Percentiles rank a stretch among this genome's conserved stretches.
phyloP scores from a whole-genome alignment of 2,329 filamentous ascomycete species.

The Xylaria sp. region DNA sequence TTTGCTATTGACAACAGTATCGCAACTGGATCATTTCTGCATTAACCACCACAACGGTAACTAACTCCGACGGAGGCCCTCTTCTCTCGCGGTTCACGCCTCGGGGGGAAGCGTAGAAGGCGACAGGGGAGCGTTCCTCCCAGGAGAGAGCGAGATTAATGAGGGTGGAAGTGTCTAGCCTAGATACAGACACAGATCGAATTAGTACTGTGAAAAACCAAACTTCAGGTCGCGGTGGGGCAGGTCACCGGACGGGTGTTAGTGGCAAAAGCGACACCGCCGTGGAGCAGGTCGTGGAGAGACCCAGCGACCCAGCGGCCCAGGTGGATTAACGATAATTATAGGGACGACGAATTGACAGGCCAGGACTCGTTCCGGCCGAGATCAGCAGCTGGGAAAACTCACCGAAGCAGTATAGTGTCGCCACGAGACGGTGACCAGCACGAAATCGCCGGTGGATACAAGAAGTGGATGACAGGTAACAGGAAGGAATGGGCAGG shows the following conservation, averaged over 20 bases:
- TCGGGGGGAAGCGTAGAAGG: slow-evolving; percentile 31
- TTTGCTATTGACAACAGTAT: slow-evolving; percentile 45
- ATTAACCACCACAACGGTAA: slow-evolving; percentile 24
- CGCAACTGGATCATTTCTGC: slow-evolving; percentile 47
- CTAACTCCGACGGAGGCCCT: slow-evolving; percentile 22
- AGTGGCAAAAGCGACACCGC: slow-evolving; percentile 43
- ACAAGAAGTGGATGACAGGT: slow-evolving; percentile 19
- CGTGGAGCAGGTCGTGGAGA: slow-evolving; percentile 20
- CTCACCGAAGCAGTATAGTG: slow-evolving; percentile 41
- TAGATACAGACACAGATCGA: slow-evolving; percentile 30
- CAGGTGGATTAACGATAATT: slow-evolving; percentile 36
- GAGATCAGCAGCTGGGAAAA: slow-evolving; percentile 40
- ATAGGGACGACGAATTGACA: slow-evolving; percentile 40
- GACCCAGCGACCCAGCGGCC: slow-evolving; percentile 27
- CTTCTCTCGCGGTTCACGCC: slow-evolving; percentile 29
- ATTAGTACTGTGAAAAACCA: slow-evolving; percentile 40
- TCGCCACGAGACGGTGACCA: slow-evolving; percentile 36
- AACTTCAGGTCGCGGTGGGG: slow-evolving; percentile 39
- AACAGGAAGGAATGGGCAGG: slow-evolving; percentile 16
- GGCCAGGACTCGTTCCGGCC: slow-evolving; percentile 42
- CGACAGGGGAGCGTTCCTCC: slow-evolving; percentile 29
- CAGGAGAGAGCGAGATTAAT: slow-evolving; percentile 27
- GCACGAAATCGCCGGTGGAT: slow-evolving; percentile 34
- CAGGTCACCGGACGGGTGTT: slow-evolving; percentile 43
- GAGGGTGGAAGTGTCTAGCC: slow-evolving; percentile 28